Percentiles rank a stretch among this genome's conserved stretches.
Evolutionary conservation across 805 yeast genomes (phyloP).

Genomic region (Candida succiphila): DNA sequence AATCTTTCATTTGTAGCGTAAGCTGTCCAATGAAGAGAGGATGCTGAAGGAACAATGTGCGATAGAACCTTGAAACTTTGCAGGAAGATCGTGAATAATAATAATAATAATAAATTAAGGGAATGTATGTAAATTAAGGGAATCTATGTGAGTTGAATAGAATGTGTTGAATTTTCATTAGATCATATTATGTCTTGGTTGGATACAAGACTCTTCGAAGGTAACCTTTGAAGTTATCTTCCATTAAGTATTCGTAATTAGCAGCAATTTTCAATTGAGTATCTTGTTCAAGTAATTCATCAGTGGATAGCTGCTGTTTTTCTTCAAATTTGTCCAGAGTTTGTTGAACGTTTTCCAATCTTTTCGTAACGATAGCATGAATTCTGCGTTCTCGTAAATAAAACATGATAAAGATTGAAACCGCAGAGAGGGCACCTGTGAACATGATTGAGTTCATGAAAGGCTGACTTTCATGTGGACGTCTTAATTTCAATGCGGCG

Average conservation of each 20-base stretch:
- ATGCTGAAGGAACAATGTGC: too few species aligned
- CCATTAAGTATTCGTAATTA: constrained; percentile 9
- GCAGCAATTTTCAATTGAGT: constrained; percentile 2
- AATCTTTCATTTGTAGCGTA: too few species aligned
- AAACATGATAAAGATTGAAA: constrained; percentile 28
- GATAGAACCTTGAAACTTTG: too few species aligned
- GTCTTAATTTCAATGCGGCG: constrained; percentile 17
- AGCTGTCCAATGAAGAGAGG: background rate
- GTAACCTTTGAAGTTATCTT: constrained; percentile 7
- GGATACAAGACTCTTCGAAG: constrained; percentile 13
- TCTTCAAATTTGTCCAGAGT: background rate
- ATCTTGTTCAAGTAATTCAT: background rate
- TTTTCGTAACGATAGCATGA: constrained; percentile 19
- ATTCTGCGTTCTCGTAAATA: constrained; percentile 46
- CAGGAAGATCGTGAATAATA: too few species aligned
- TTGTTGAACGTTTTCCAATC: constrained; percentile 3
- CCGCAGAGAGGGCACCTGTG: constrained; percentile 41
- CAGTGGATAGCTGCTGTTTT: background rate
- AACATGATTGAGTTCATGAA: constrained; percentile 52
- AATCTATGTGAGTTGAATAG: background rate
- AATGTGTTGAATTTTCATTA: background rate
- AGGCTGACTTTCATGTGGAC: constrained; percentile 23
- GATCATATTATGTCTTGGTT: constrained; percentile 12
- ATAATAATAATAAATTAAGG: too few species aligned
- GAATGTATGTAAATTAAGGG: too few species aligned